These are phyloP conservation scores for Moricandia arvensis DNA, from an alignment of 345 rosid species.

Conservation along the genomic window DNA sequence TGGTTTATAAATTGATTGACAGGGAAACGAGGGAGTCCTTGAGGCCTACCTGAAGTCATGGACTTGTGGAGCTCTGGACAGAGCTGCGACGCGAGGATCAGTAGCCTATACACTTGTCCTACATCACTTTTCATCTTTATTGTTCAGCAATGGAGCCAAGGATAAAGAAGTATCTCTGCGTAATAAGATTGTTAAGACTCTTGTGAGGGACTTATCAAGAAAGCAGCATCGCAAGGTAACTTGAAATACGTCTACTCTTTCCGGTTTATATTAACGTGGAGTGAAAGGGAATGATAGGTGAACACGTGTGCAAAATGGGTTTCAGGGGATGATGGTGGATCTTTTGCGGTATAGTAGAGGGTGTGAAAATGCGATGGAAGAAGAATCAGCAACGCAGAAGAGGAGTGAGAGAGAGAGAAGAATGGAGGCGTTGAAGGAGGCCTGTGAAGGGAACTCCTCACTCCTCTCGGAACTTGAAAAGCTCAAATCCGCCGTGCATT, in stretches of 20 bases:
- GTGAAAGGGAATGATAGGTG: not conserved
- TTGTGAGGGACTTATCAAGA: slow-evolving; percentile 65
- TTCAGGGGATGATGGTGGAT: slow-evolving; percentile 72
- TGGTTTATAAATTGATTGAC: not conserved
- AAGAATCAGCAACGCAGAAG: slow-evolving; percentile 1
- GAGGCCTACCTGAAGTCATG: slow-evolving; percentile 79
- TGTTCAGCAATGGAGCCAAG: slow-evolving; percentile 41
- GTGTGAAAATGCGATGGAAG: slow-evolving; percentile 19
- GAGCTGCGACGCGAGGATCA: slow-evolving; percentile 60
- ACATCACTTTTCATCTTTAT: slow-evolving; percentile 64
- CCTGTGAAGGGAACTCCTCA: slow-evolving; percentile 61
- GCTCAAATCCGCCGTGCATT: slow-evolving; percentile 31
- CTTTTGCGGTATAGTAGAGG: slow-evolving; percentile 45
- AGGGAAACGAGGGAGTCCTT: slow-evolving; percentile 69
- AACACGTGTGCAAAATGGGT: not conserved
- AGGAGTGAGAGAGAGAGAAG: slow-evolving; percentile 33
- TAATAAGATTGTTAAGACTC: slow-evolving; percentile 62
- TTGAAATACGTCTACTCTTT: not conserved
- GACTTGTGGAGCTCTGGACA: slow-evolving; percentile 75
- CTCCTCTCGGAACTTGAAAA: slow-evolving; percentile 60
- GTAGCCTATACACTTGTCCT: slow-evolving; percentile 55
- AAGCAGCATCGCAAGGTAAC: slow-evolving; percentile 67
- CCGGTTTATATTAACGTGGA: not conserved
- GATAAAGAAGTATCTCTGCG: slow-evolving; percentile 39
- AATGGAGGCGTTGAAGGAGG: slow-evolving; percentile 50